These are phyloP conservation scores for Candida pseudoviswanathii DNA, from an alignment of 1,139 yeast genomes.

Conservation along the genomic window DNA sequence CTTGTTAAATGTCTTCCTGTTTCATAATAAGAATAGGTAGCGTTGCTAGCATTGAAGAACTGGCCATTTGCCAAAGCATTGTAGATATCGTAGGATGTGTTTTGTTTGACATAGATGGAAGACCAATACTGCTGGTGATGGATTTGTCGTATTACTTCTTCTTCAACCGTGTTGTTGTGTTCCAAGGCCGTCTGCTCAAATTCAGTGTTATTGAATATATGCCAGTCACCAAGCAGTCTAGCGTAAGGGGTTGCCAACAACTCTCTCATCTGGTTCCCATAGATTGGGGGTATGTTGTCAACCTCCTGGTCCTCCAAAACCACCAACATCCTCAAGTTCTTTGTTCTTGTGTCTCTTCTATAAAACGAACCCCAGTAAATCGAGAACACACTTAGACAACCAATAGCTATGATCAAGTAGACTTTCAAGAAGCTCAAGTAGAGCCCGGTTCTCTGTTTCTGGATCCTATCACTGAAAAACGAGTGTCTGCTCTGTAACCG, in stretches of 20 bases:
- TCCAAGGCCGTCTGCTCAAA: slow-evolving; percentile 32
- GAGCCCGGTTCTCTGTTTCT: neutral
- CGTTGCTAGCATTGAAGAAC: neutral
- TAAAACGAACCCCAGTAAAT: slow-evolving; percentile 38
- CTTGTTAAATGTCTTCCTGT: slow-evolving; percentile 39
- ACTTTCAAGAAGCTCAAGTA: slow-evolving; percentile 10
- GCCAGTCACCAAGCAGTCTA: slow-evolving; percentile 44
- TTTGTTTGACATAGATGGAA: slow-evolving; percentile 39
- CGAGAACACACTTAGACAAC: slow-evolving; percentile 35
- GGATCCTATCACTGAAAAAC: neutral
- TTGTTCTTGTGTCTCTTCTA: slow-evolving; percentile 21
- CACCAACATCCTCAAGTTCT: slow-evolving; percentile 27
- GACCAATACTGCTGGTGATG: slow-evolving; percentile 51
- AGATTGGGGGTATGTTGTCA: slow-evolving; percentile 21
- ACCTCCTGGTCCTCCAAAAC: slow-evolving; percentile 28
- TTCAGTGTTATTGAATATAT: slow-evolving; percentile 28
- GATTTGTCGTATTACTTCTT: slow-evolving; percentile 34
- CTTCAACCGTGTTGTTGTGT: slow-evolving; percentile 31
- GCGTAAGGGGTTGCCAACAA: slow-evolving; percentile 24
- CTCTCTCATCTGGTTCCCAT: slow-evolving; percentile 9
- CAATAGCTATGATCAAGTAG: slow-evolving; percentile 29
- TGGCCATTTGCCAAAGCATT: slow-evolving; percentile 21
- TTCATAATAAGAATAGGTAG: slow-evolving; percentile 32
- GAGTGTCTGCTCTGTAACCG: slow-evolving; percentile 18
- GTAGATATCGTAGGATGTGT: slow-evolving; percentile 34